Base-by-base conservation (phyloP, 2,329 filamentous ascomycete species). In the Hypoxylon sp. region DNA sequence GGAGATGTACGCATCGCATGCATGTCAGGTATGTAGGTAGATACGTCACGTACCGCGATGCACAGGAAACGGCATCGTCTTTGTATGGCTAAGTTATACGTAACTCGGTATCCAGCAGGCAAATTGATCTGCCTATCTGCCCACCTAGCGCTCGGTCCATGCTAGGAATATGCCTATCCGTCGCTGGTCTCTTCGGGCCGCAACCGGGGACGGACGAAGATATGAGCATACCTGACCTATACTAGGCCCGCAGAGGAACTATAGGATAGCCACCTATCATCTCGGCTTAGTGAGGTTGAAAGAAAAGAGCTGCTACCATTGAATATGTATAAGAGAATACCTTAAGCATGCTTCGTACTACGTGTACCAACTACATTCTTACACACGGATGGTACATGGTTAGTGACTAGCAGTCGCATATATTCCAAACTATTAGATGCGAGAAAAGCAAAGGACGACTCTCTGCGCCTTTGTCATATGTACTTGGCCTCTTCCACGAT, bases 381-480 rank as follows among this genome's bases (percentile, higher is more conserved):
- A n/a, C n/a, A n/a, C n/a, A n/a, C n/a, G n/a, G n/a, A n/a, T n/a
- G n/a, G n/a, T n/a, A n/a, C n/a, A n/a, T n/a, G n/a, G n/a, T n/a
- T n/a, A n/a, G n/a, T 45, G 10, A 35, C 21, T 26, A 48, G 13
- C 2, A 13, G 13, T 18, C 18, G 23, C 23, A 29, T n/a, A 35
- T 35, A 10, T 48, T 33, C 23, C 56, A 50, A 48, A 54, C 56
- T 60, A 60, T 62, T 46, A 45, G 45, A 37, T 21, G 23, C 49
- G 47, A 47, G 35, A 59, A 58, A 58, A 58, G 47, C 29, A 54
- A 58, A 60, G 3, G 8, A 23, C 3, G 17, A 38, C 18, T 15
- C 18, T 38, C 13, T 49, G 26, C 23, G 29, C 40, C 27, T 27
- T 38, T 26, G 20, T 27, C 21, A n/a, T n/a, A n/a, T n/a, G n/a